Base-by-base conservation (phyloP, 352 stramenopile species). In the Phytophthora europaea region DNA sequence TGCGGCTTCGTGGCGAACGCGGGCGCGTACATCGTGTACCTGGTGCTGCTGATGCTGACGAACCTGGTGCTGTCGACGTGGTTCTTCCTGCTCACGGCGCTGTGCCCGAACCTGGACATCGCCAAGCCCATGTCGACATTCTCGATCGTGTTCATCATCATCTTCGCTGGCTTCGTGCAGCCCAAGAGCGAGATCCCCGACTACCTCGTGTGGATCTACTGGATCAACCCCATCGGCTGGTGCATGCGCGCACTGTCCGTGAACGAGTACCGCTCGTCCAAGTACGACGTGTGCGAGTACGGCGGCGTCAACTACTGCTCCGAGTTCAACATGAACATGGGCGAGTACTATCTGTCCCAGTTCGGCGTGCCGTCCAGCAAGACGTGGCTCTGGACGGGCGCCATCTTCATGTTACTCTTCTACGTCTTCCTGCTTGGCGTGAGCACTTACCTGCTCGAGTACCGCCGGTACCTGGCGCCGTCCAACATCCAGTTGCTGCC, bases 121-220 rank as follows among this genome's bases (percentile, higher is more conserved):
- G 62, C 64, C 10, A 70, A 79, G 18, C 74, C 78, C 12, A 55
- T 90, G 34, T 43, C 72, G 1, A 61, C 77, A 20, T 18, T 85
- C 38, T 73, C 67, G 5, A 64, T 85, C 51, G 28, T 74, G n/a
- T 28, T 83, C 18, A 74, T 67, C 40, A 58, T 84, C 23, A 34
- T 88, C n/a, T 88, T 87, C 51, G 62, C 61, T 1, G 81, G 81
- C 23, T 88, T 87, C 57, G 76, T 86, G 60, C 61, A 84, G 23
- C 45, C 73, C 9, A 75, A 80, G 50, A 59, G 75, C 59, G 45
- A 70, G n/a, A 76, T 90, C 7, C 82, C 80, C 2, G 50, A 65
- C n/a, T 79, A 68, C 43, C 31, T 67, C 18, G 72, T 71, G 12
- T 88, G 81, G 81, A 48, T 88, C 54, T 86, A 82, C 62, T 86